A percentile compares a stretch with the other conserved stretches of the same genome.
phyloP scores from a whole-genome alignment of 768 basidiomycete species.

The Cyclocybe cylindracea region DNA sequence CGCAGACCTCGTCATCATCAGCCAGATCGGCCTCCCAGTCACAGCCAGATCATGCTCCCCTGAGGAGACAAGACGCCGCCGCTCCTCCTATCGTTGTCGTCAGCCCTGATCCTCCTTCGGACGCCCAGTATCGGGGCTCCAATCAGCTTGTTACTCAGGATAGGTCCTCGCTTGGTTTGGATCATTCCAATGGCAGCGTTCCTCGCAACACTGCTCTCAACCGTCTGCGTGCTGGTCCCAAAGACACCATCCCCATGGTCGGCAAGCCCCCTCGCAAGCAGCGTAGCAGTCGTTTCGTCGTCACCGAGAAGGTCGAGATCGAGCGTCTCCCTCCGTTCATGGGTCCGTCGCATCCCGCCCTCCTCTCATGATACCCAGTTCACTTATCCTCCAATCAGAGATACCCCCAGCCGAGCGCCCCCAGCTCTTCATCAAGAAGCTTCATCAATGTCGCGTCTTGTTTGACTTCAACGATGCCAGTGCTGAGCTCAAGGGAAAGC shows the following conservation, averaged over 20 bases:
- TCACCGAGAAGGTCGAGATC: conserved; percentile 95
- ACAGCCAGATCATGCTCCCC: conserved; percentile 57
- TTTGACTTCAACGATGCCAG: conserved; percentile 99
- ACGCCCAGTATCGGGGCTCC: conserved; percentile 44
- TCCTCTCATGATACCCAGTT: conserved; percentile 1
- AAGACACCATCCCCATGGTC: conserved; percentile 95
- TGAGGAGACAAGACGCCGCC: conserved; percentile 43
- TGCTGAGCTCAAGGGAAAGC: conserved; percentile 94
- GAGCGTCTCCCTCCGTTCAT: conserved; percentile 90
- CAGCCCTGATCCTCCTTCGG: conserved; percentile 64
- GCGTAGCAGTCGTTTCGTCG: conserved; percentile 93
- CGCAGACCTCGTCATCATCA: conserved; percentile 38
- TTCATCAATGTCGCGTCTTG: conserved; percentile 93
- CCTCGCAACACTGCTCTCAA: conserved; percentile 70
- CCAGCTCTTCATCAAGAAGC: conserved; percentile 89
- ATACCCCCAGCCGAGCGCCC: conserved; percentile 86
- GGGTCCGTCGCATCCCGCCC: conserved; percentile 50
- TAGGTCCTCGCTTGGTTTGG: conserved; percentile 46
- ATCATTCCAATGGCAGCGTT: conserved; percentile 52
- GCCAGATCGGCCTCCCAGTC: conserved; percentile 40
- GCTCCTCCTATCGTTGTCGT: conserved; percentile 88
- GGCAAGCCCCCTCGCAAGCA: conserved; percentile 98
- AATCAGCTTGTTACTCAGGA: conserved; percentile 37
- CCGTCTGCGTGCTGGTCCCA: conserved; percentile 80
- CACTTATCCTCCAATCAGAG: conserved; percentile 52